Evolutionary conservation across 2,329 filamentous ascomycete genomes (phyloP).

Genomic region (Apiospora phragmitis): DNA sequence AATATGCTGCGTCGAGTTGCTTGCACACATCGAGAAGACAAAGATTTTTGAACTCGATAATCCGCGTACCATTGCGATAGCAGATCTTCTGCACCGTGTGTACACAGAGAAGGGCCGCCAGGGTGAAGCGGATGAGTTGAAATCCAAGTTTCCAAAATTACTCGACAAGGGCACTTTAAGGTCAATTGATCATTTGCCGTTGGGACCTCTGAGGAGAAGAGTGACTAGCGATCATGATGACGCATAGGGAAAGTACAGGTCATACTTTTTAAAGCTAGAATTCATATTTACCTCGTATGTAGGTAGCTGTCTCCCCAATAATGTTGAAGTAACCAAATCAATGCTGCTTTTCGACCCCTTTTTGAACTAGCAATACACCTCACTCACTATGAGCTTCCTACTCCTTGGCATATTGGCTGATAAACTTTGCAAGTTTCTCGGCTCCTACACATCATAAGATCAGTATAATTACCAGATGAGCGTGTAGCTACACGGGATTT

Average conservation of each 20-base stretch:
- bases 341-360: background rate
- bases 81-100: background rate
- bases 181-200: background rate
- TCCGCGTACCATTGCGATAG: background rate
- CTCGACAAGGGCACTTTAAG: background rate
- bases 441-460: background rate
- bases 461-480: background rate
- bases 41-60: background rate
- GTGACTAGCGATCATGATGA: background rate
- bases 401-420: conserved; percentile 5
- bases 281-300: background rate
- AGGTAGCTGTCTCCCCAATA: background rate
- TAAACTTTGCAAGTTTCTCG: conserved; percentile 8
- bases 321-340: background rate
- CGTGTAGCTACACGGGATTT: too few relatives aligned
- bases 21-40: background rate
- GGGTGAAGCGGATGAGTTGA: background rate
- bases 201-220: background rate
- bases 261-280: background rate
- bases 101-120: background rate
- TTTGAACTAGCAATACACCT: background rate
- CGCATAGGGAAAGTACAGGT: too few relatives aligned
- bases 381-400: background rate
- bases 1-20: background rate
- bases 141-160: background rate